Evolutionary conservation across 768 basidiomycete species (phyloP), one percentile per base, ranked within the genome.

Genomic region (Postia placenta): DNA sequence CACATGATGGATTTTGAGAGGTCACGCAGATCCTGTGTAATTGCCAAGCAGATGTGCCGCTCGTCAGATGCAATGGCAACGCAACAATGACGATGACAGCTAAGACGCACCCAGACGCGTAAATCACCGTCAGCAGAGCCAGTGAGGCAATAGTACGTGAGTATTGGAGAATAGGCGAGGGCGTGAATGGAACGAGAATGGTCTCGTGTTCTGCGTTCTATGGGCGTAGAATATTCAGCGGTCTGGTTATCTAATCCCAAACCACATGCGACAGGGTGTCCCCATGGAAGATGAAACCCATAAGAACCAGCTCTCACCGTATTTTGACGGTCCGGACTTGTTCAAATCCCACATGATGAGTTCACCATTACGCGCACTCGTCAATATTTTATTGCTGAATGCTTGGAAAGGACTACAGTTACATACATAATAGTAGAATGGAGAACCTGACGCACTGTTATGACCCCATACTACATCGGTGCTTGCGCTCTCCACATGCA

Each of bases 381-480:
- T 90, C 19, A 91, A 64, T 42, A 90, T 78, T 67, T 90, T 91
- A 64, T 82, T 80, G 61, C 70, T 80, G 66, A 80, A 87, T 11
- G 64, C 87, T 90, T 53, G 14, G 17, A 52, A 42, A n/a, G 27
- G 11, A 28, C 26, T 19, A 11, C n/a, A 22, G 9, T 15, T 11
- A 37, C 25, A 6, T 5, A 48, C 30, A 47, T 1, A 54, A 24
- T 25, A 42, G 11, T 9, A 40, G 36, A 19, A 28, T 3, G 19
- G 36, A 26, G 4, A 7, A 42, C 5, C 5, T 22, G 4, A 57
- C 60, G 36, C 48, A 64, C 62, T 28, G 46, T 82, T 84, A 56
- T 74, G 73, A 22, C 81, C 83, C 88, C 88, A 91, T n/a, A 79
- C 83, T 17, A 90, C 81, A 58, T 87, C 87, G 0, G 87, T 91